These are phyloP conservation scores for Gossypium davidsonii DNA, from an alignment of 441 rosid genomes.

Conservation along the genomic window DNA sequence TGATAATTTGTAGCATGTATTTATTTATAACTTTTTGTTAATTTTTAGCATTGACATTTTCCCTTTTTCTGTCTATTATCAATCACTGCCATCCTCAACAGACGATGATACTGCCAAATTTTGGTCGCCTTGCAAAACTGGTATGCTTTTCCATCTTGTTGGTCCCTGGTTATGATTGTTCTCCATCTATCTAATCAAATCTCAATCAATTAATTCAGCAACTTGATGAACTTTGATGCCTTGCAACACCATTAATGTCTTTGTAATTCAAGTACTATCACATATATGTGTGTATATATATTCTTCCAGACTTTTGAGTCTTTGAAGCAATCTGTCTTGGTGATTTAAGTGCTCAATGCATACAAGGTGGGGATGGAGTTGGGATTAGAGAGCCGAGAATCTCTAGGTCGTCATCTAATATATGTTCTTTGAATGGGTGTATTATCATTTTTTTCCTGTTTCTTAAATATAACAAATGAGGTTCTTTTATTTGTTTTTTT, in stretches of 20 bases:
- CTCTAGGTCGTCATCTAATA: not conserved
- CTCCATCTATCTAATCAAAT: not conserved
- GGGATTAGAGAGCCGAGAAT: not conserved
- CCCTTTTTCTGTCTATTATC: not conserved
- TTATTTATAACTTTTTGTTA: constrained; percentile 8
- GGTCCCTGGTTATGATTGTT: not conserved
- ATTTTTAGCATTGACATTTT: constrained; percentile 11
- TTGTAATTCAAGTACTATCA: not conserved
- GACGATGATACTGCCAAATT: constrained; percentile 84
- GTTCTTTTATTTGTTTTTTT: not conserved
- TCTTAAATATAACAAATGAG: not conserved
- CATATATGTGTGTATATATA: not conserved
- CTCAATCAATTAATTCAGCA: not conserved
- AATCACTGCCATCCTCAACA: constrained; percentile 32
- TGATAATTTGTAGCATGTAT: not conserved
- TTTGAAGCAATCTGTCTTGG: not conserved
- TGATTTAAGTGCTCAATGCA: not conserved
- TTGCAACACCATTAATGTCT: not conserved
- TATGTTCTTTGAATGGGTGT: not conserved
- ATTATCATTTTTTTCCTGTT: not conserved
- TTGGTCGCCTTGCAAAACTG: constrained; percentile 79
- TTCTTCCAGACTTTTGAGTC: not conserved
- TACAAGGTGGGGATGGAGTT: not conserved
- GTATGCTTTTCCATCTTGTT: constrained; percentile 27
- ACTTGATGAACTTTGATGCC: not conserved